Evolutionary conservation across 768 basidiomycete genomes (phyloP).

Genomic region (Boletus patriciae): DNA sequence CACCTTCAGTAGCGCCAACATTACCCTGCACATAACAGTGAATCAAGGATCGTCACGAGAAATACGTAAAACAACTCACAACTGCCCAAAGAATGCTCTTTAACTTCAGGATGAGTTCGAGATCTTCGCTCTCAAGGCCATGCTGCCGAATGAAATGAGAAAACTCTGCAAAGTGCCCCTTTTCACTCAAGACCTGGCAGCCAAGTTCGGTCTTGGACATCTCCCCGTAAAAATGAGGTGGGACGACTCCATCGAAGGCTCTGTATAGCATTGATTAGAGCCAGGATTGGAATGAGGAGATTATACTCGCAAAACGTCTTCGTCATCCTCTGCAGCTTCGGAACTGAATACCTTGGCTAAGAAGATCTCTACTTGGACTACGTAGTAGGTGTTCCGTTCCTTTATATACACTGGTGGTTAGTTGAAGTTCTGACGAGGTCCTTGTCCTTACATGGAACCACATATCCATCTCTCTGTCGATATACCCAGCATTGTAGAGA

Average conservation of each 20-base stretch:
- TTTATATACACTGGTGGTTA: constrained; percentile 35
- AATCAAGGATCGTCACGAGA: not conserved
- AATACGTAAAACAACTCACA: constrained; percentile 50
- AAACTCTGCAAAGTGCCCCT: constrained; percentile 89
- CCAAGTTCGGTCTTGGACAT: constrained; percentile 96
- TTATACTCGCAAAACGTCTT: constrained; percentile 52
- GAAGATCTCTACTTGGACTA: constrained; percentile 91
- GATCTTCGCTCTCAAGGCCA: constrained; percentile 79
- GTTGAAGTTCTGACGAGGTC: not conserved
- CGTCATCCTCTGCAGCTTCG: constrained; percentile 58
- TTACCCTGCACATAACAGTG: constrained; percentile 64
- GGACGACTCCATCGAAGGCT: constrained; percentile 84
- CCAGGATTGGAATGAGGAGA: not conserved
- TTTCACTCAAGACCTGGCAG: constrained; percentile 86
- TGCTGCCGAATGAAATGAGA: constrained; percentile 88
- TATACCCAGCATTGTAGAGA: constrained; percentile 87
- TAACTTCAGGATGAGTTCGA: constrained; percentile 80
- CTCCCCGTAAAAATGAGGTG: constrained; percentile 96
- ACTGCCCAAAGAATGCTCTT: constrained; percentile 98
- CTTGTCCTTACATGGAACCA: constrained; percentile 82
- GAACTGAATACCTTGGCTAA: constrained; percentile 75
- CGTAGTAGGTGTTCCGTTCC: constrained; percentile 94
- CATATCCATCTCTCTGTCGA: constrained; percentile 90
- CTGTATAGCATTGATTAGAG: constrained; percentile 34
- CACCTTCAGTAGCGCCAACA: constrained; percentile 86